These are phyloP conservation scores for Volvariella surrecta DNA, from an alignment of 1,284 basidiomycete genomes.

Conservation along the genomic window DNA sequence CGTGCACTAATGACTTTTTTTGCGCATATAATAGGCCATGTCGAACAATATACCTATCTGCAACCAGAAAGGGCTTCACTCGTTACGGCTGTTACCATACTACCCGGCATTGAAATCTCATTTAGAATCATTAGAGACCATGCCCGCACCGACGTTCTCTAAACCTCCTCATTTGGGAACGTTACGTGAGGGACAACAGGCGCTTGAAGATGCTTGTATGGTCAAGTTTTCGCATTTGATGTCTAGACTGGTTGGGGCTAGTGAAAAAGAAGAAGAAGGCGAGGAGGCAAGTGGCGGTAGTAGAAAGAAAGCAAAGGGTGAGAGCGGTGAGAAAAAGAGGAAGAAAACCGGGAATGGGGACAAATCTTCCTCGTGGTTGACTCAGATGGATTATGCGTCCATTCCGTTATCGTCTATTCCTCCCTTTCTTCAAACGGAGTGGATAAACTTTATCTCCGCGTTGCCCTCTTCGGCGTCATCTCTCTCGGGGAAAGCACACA, in stretches of 20 bases:
- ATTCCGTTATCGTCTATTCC: too few relatives aligned
- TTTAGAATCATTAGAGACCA: conserved; percentile 46
- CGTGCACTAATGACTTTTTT: conserved; percentile 5
- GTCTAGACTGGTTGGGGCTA: conserved; percentile 14
- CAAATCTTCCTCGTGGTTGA: too few relatives aligned
- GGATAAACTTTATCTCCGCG: neutral
- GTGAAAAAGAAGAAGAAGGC: too few relatives aligned
- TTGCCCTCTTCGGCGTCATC: neutral
- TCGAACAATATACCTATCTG: conserved; percentile 61
- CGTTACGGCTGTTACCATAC: conserved; percentile 50
- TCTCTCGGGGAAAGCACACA: conserved; percentile 11
- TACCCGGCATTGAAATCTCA: conserved; percentile 50
- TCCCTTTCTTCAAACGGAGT: neutral
- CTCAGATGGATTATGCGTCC: too few relatives aligned
- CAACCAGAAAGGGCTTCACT: conserved; percentile 52
- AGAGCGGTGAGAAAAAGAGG: too few relatives aligned
- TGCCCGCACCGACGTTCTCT: conserved; percentile 43
- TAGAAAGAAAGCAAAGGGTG: too few relatives aligned
- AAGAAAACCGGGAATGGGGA: too few relatives aligned
- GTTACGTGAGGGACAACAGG: conserved; percentile 43
- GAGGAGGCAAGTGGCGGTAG: too few relatives aligned
- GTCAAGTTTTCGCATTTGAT: conserved; percentile 30
- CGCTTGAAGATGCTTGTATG: conserved; percentile 53
- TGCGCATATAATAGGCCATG: conserved; percentile 39
- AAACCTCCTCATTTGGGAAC: conserved; percentile 58